phyloP scores from a whole-genome alignment of 306 rosid genomes.

The Luffa aegyptiaca region DNA sequence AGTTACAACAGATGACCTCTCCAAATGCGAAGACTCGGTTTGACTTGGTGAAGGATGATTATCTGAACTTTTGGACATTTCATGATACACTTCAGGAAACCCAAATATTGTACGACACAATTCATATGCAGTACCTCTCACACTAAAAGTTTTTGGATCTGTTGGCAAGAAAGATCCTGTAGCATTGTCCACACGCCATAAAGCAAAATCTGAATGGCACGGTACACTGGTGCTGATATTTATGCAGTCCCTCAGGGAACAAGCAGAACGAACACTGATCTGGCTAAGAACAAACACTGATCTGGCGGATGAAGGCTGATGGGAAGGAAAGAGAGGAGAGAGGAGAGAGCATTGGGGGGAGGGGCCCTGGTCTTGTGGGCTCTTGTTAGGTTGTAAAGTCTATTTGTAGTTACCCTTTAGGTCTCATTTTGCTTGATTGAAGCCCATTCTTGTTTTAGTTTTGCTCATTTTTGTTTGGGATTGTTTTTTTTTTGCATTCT shows the following conservation, averaged over 20 bases:
- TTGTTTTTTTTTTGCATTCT: too few species aligned
- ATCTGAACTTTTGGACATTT: slow-evolving; percentile 24
- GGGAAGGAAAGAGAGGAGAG: too few species aligned
- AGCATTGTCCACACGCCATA: slow-evolving; percentile 91
- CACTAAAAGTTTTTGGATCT: slow-evolving; percentile 37
- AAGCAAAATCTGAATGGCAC: slow-evolving; percentile 47
- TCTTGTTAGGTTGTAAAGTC: too few species aligned
- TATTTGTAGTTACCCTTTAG: too few species aligned
- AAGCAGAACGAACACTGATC: too few species aligned
- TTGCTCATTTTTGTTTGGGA: too few species aligned
- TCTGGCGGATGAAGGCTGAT: too few species aligned
- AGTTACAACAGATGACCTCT: slow-evolving; percentile 32
- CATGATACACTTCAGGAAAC: slow-evolving; percentile 35
- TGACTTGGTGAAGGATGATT: slow-evolving; percentile 28
- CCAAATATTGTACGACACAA: slow-evolving; percentile 64
- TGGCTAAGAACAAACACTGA: too few species aligned
- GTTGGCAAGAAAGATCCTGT: slow-evolving; percentile 89
- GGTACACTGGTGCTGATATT: slow-evolving; percentile 34
- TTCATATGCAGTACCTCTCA: slow-evolving; percentile 59
- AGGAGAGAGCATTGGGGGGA: too few species aligned
- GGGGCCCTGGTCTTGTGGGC: too few species aligned
- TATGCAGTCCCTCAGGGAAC: slow-evolving; percentile 74
- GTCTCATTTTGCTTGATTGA: too few species aligned
- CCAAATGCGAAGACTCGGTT: slow-evolving; percentile 26
- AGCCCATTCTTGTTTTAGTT: too few species aligned